Evolutionary conservation across 2,329 filamentous ascomycete genomes (phyloP).

Genomic region (Fusarium liriodendri): DNA sequence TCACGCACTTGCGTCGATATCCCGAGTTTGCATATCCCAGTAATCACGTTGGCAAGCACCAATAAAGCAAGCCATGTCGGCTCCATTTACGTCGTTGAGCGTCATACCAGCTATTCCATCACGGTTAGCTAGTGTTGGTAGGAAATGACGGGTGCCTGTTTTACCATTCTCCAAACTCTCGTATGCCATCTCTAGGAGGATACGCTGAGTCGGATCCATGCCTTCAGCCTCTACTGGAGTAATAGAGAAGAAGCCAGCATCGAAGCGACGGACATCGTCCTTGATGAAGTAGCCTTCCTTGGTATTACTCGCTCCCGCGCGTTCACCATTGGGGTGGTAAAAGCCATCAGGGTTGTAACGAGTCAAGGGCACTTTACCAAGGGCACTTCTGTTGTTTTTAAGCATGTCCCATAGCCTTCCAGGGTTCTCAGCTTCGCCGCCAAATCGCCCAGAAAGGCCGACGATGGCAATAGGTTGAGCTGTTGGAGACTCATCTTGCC

Average conservation of each 20-base stretch:
- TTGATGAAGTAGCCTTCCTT: slow-evolving; percentile 56
- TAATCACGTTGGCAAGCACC: background rate
- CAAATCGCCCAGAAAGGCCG: slow-evolving; percentile 60
- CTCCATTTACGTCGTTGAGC: background rate
- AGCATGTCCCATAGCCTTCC: slow-evolving; percentile 59
- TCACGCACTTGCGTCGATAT: background rate
- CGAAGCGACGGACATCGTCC: slow-evolving; percentile 59
- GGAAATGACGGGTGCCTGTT: too few species aligned
- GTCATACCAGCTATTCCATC: background rate
- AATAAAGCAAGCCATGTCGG: background rate
- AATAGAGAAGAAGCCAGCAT: slow-evolving; percentile 64
- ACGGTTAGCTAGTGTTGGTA: too few species aligned
- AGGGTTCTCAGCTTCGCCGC: slow-evolving; percentile 54
- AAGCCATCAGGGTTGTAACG: slow-evolving; percentile 59
- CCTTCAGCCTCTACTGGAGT: slow-evolving; percentile 62
- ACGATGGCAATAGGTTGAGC: slow-evolving; percentile 50
- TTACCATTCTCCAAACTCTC: background rate
- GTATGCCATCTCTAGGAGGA: background rate
- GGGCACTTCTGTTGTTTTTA: slow-evolving; percentile 54
- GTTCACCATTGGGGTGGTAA: slow-evolving; percentile 57
- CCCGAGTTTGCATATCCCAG: background rate
- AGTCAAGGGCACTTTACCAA: slow-evolving; percentile 55
- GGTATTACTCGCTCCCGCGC: slow-evolving; percentile 53
- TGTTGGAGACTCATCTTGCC: background rate
- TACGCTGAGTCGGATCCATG: slow-evolving; percentile 48